A percentile compares a stretch with the other conserved stretches of the same genome.
Conservation (phyloP, 2,329 filamentous ascomycete genomes). For the Mollisia scopiformis region DNA sequence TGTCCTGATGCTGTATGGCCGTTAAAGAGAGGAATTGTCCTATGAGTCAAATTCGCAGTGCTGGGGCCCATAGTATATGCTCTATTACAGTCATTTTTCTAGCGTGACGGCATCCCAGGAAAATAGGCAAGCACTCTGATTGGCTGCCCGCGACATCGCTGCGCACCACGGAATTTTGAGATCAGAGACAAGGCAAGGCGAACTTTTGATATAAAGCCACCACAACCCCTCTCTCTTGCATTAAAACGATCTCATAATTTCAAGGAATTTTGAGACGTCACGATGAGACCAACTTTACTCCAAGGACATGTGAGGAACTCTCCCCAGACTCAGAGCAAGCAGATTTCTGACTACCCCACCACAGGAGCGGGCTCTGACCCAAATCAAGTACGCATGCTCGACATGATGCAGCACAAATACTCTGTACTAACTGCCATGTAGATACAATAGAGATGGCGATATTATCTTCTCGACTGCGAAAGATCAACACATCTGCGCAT, state of each 20-base stretch:
- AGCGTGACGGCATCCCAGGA: neutral
- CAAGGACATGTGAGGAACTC: slow-evolving; percentile 77
- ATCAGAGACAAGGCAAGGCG: slow-evolving; percentile 6
- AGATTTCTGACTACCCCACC: slow-evolving; percentile 31
- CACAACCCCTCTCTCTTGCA: neutral
- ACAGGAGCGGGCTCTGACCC: slow-evolving; percentile 90
- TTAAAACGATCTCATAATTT: neutral
- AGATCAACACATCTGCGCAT: slow-evolving; percentile 95
- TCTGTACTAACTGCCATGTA: slow-evolving; percentile 39
- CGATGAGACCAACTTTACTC: slow-evolving; percentile 95
- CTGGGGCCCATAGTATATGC: neutral
- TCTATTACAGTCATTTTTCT: neutral
- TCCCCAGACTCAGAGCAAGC: neutral
- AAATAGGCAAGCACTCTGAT: neutral
- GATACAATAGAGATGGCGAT: slow-evolving; percentile 93
- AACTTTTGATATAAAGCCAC: slow-evolving; percentile 14
- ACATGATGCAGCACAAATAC: slow-evolving; percentile 8
- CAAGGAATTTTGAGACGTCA: slow-evolving; percentile 42
- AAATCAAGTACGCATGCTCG: slow-evolving; percentile 71
- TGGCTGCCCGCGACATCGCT: too few relatives aligned
- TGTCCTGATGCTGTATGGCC: neutral
- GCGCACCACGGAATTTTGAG: slow-evolving; percentile 8
- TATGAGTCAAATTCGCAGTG: neutral
- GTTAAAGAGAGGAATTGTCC: neutral
- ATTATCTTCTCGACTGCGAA: slow-evolving; percentile 95